Percentiles rank a stretch among this genome's conserved stretches.
These are phyloP conservation scores for Pythium monospermum DNA, from an alignment of 352 stramenopile genomes.

Conservation along the genomic window DNA sequence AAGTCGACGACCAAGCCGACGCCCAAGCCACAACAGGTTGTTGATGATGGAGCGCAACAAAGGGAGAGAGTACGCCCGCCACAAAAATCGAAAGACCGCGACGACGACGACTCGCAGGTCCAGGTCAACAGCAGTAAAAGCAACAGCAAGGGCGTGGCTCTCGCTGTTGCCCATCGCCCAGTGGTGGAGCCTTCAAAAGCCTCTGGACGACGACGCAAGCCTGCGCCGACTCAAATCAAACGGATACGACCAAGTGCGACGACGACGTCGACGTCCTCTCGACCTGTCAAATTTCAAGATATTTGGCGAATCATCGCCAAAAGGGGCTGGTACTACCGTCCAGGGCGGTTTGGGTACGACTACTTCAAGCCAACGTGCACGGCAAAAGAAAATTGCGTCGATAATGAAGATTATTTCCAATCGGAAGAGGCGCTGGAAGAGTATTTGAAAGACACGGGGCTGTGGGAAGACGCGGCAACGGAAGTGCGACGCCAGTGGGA, in stretches of 20 bases:
- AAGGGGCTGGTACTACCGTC: conserved; percentile 48
- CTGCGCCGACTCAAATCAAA: background rate
- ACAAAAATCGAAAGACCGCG: too few relatives aligned
- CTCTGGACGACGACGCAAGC: background rate
- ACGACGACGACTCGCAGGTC: too few relatives aligned
- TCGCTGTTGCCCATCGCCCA: too few relatives aligned
- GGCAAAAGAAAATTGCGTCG: conserved; percentile 25
- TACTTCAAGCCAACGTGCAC: conserved; percentile 64
- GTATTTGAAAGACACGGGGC: conserved; percentile 43
- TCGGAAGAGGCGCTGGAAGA: conserved; percentile 34
- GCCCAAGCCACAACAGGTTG: too few relatives aligned
- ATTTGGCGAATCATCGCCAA: conserved; percentile 44
- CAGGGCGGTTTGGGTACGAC: conserved; percentile 46
- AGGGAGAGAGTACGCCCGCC: too few relatives aligned
- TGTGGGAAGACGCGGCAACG: conserved; percentile 40
- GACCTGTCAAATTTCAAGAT: conserved; percentile 63
- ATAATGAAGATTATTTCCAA: conserved; percentile 49
- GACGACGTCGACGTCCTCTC: too few relatives aligned
- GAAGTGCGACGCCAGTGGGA: conserved; percentile 22
- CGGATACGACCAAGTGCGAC: background rate
- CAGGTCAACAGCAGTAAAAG: too few relatives aligned
- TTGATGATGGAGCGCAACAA: too few relatives aligned
- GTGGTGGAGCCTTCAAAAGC: background rate
- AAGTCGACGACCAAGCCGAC: too few relatives aligned
- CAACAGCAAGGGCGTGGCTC: too few relatives aligned